Evolutionary conservation across 129 eudicot species (phyloP), one percentile per base, ranked within the genome.

Genomic region (Saposhnikovia divaricata): DNA sequence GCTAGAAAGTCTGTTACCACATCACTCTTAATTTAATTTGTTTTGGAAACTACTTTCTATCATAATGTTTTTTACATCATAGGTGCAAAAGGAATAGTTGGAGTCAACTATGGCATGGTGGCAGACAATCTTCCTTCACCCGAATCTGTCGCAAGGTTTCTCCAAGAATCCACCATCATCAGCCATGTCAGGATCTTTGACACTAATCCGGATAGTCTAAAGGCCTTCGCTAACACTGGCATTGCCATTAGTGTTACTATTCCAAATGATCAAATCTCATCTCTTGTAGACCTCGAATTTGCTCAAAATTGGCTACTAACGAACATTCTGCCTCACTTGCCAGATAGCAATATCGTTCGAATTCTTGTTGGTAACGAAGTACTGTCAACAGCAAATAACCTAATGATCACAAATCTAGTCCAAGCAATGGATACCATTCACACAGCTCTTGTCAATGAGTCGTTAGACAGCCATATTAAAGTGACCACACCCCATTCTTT

Each of bases 121-220:
- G 98, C 93, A 11, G 86, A 91, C 88, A 87, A 93, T 89, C 85
- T 93, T 69, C 98, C 98, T 18, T 88, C 91, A 9, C 97, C 98
- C 4, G 45, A 80, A 40, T 80, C 82, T 78, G 98, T 91, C 4
- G 96, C 97, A 1, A 83, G 74, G 18, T 91, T 89, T 84, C 91
- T 93, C 77, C 92, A 80, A 2, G 83, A 91, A 46, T 87, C 89
- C 82, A 91, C 97, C 77, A 81, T 88, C 39, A 89, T 93, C 83
- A 86, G 83, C 85, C 96, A 93, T 3, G 97, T 93, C 31, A 88
- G 88, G 87, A 85, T 93, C 76, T 93, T 85, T 44, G 92, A 90
- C 80, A 72, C 96, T 53, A 78, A 91, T 85, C 88, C 83, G 0
- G 84, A 85, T 57, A 87, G 87, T 72, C 59, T 93, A 39, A 70